Conservation (phyloP, 192 early-diverging fungal species). For the Dissophora globulifera region DNA sequence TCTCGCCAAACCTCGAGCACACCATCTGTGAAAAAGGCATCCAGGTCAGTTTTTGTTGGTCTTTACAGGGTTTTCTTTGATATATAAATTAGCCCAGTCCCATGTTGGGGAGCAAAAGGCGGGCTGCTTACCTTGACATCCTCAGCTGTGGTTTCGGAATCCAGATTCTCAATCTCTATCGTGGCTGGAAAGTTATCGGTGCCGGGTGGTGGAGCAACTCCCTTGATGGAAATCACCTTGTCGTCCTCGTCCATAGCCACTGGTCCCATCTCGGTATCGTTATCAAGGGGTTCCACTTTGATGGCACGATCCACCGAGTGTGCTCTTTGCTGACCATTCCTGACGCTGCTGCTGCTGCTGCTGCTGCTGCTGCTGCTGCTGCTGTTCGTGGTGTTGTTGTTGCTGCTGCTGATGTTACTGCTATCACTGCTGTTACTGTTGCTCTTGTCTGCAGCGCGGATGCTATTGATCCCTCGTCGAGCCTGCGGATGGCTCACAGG, state of each 20-base stretch:
- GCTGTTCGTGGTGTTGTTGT: neutral
- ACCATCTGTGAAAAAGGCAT: slow-evolving; percentile 32
- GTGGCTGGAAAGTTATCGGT: slow-evolving; percentile 14
- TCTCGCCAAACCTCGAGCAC: slow-evolving; percentile 46
- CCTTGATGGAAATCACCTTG: slow-evolving; percentile 16
- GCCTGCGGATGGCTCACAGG: too few species aligned
- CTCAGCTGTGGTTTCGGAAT: slow-evolving; percentile 46
- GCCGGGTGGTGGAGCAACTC: neutral
- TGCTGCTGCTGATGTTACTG: neutral
- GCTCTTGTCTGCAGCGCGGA: neutral
- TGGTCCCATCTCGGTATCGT: neutral
- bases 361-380: neutral
- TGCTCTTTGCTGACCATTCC: neutral
- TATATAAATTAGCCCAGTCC: too few species aligned
- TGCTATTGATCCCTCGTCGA: neutral
- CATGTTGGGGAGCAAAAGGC: too few species aligned
- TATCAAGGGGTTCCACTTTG: neutral
- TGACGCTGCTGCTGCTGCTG: neutral
- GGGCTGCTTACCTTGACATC: slow-evolving; percentile 36
- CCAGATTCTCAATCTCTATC: slow-evolving; percentile 47
- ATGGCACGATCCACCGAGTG: neutral
- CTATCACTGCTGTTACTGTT: neutral
- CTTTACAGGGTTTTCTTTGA: too few species aligned
- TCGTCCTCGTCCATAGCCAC: slow-evolving; percentile 12
- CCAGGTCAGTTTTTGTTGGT: too few species aligned